These are phyloP conservation scores for Solanum lycopersicoides DNA, from an alignment of 257 asterid genomes.

Conservation along the genomic window DNA sequence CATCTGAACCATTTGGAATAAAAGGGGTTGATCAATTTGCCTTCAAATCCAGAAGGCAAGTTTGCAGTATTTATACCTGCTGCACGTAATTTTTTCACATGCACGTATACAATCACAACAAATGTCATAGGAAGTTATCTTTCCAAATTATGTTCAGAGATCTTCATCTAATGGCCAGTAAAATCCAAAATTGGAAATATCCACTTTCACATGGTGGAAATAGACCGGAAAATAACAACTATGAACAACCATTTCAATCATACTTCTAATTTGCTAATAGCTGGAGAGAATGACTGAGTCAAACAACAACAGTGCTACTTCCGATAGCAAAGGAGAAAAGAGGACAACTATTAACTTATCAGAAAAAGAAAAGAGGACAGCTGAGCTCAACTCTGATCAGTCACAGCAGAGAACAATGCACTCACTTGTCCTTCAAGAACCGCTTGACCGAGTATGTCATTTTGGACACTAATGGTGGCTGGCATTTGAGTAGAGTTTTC, in stretches of 20 bases:
- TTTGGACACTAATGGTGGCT: conserved; percentile 46
- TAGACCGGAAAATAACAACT: not conserved
- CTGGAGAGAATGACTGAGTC: not conserved
- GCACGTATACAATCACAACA: not conserved
- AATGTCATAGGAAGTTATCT: not conserved
- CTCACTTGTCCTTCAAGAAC: conserved; percentile 75
- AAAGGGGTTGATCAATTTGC: not conserved
- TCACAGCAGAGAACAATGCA: not conserved
- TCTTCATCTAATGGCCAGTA: not conserved
- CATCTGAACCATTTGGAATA: not conserved
- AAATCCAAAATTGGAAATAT: not conserved
- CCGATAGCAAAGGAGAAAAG: not conserved
- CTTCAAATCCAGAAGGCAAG: not conserved
- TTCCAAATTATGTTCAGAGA: not conserved
- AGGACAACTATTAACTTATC: not conserved
- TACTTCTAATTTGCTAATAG: not conserved
- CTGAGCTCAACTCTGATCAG: not conserved
- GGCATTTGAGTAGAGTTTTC: conserved; percentile 66
- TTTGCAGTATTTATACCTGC: not conserved
- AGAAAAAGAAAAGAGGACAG: not conserved
- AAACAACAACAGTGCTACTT: not conserved
- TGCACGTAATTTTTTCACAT: not conserved
- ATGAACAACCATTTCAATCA: not conserved
- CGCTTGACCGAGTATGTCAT: conserved; percentile 70
- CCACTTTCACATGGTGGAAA: not conserved